A percentile compares a stretch with the other conserved stretches of the same genome.
phyloP scores from a whole-genome alignment of 495 filamentous ascomycete species.

The Penicillium odoratum region DNA sequence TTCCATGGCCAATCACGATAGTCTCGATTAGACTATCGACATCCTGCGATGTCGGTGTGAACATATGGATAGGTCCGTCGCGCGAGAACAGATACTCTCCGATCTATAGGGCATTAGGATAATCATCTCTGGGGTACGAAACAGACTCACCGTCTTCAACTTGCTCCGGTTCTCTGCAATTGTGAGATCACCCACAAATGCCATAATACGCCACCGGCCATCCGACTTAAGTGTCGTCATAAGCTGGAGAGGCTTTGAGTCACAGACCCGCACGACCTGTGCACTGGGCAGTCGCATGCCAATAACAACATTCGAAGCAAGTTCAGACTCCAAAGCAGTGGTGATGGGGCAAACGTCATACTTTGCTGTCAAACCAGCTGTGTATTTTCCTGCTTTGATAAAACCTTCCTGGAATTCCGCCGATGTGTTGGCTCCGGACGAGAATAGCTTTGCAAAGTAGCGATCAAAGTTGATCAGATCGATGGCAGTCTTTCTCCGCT shows the following conservation, averaged over 20 bases:
- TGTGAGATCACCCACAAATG: constrained; percentile 54
- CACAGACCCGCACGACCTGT: constrained; percentile 60
- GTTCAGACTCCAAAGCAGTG: constrained; percentile 23
- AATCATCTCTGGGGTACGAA: neutral
- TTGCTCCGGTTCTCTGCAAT: constrained; percentile 31
- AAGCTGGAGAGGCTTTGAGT: constrained; percentile 59
- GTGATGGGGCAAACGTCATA: constrained; percentile 57
- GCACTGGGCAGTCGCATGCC: constrained; percentile 60
- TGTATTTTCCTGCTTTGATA: constrained; percentile 60
- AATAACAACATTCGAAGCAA: constrained; percentile 49
- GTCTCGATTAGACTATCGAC: constrained; percentile 62
- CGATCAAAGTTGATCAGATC: constrained; percentile 75
- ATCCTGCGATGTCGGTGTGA: constrained; percentile 46
- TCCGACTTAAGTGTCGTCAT: constrained; percentile 48
- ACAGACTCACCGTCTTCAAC: constrained; percentile 43
- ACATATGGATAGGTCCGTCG: constrained; percentile 40
- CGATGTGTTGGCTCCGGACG: constrained; percentile 37
- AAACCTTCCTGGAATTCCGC: constrained; percentile 59
- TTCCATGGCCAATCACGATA: constrained; percentile 54
- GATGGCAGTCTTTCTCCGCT: constrained; percentile 66
- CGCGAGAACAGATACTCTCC: constrained; percentile 37
- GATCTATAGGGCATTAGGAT: constrained; percentile 22
- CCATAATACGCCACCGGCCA: constrained; percentile 64
- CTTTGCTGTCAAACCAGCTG: constrained; percentile 59
- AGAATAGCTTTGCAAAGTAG: constrained; percentile 63